These are phyloP conservation scores for Penicillium paxilli DNA, from an alignment of 495 filamentous ascomycete species.

Conservation along the genomic window DNA sequence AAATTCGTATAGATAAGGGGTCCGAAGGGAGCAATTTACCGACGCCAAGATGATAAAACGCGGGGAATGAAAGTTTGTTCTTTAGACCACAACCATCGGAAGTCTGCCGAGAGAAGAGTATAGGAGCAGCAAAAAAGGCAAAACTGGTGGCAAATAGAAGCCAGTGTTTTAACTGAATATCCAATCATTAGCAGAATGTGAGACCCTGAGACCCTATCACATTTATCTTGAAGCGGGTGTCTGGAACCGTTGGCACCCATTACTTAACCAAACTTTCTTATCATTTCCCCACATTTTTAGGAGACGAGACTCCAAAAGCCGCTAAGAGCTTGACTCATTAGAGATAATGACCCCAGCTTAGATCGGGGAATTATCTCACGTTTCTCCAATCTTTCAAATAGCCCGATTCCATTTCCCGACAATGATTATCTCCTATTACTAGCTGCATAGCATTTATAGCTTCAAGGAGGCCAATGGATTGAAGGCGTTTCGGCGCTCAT, in stretches of 20 bases:
- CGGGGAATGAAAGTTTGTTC: conserved; percentile 5
- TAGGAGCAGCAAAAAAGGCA: too few species aligned
- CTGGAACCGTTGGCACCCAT: too few species aligned
- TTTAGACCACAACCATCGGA: neutral
- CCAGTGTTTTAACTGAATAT: too few species aligned
- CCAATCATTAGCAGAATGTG: too few species aligned
- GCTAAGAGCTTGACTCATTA: neutral
- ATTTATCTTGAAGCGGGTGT: too few species aligned
- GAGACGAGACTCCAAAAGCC: neutral
- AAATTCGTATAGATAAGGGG: conserved; percentile 1
- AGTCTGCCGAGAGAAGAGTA: neutral
- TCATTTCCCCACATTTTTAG: neutral
- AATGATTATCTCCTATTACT: neutral
- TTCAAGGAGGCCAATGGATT: neutral
- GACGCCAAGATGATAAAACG: conserved; percentile 18
- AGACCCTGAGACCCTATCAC: too few species aligned
- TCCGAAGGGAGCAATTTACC: conserved; percentile 1
- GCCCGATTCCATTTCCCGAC: conserved; percentile 14
- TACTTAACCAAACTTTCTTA: neutral
- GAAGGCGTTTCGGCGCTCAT: neutral
- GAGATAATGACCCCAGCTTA: neutral
- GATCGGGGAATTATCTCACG: conserved; percentile 5
- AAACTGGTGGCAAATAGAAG: too few species aligned
- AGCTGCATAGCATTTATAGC: neutral
- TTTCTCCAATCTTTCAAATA: conserved; percentile 7